Evolutionary conservation across 768 basidiomycete genomes (phyloP), one percentile per base, ranked within the genome.

Genomic region (Leccinum arenicola): DNA sequence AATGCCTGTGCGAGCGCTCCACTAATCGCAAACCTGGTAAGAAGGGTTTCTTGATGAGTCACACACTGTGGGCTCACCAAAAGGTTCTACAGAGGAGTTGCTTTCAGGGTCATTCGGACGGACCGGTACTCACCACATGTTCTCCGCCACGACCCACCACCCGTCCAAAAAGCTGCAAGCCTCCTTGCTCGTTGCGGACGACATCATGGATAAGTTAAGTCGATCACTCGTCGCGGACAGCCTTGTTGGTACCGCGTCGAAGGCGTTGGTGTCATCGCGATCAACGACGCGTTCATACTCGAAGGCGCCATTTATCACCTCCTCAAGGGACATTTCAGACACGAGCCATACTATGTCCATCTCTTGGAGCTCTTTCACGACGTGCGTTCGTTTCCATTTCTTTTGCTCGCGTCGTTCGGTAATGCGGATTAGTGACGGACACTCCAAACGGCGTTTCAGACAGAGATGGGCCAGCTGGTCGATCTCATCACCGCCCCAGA

Each of bases 221-320:
- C 91, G 50, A 88, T 98, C 65, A 98, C 96, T 12, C 89, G 96
- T 25, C 88, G 96, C 8, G 88, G 89, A 5, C 95, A 97, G 74
- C 90, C 95, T 1, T 99, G 96, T 77, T 99, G 93, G 92, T 98
- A 96, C 78, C 83, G 78, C 49, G 73, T 84, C 48, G 78, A 80
- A 58, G 77, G 77, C 17, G 68, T 73, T 61, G 87, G 87, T 49
- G 86, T 86, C 75, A 85, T 97, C 63, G 95, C 96, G 5, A 89
- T 98, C 78, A 98, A 98, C 79, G 96, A 98, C 70, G 78, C 92
- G 2, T 94, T 97, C 82, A 92, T 98, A 90, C 87, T 98, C 73
- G 93, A 95, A 72, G 86, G 84, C 9, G 89, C 95, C 23, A 97
- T 99, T 72, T 99, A 95, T 78, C 83, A 82, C 68, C 81, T 99